Conservation (phyloP, 2,329 filamentous ascomycete genomes). For the Cercospora nicotianae region DNA sequence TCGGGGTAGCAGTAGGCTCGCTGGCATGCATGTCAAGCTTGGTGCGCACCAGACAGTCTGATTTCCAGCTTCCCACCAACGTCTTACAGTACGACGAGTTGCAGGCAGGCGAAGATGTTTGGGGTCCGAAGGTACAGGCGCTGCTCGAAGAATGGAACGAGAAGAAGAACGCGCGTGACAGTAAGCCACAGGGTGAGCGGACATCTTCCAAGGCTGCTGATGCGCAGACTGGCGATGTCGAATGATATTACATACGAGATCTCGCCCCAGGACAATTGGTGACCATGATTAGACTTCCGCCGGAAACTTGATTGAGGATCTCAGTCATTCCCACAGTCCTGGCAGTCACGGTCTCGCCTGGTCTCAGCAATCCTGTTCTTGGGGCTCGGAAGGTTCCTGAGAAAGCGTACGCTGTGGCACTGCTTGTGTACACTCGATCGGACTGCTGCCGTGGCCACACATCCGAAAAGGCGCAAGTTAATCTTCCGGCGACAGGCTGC, state of each 20-base stretch:
- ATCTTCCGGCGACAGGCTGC: background rate
- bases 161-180: background rate
- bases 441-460: background rate
- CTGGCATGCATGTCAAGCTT: constrained; percentile 85
- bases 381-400: background rate
- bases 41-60: constrained; percentile 74
- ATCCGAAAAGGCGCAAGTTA: background rate
- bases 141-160: constrained; percentile 50
- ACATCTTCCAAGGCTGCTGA: background rate
- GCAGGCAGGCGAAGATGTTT: constrained; percentile 72
- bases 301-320: background rate
- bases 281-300: background rate
- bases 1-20: constrained; percentile 78
- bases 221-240: background rate
- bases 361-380: background rate
- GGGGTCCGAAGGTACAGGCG: constrained; percentile 69
- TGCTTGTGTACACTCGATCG: background rate
- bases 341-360: background rate
- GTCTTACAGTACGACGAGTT: constrained; percentile 79
- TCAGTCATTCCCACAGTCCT: background rate
- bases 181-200: background rate
- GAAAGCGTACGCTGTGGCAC: background rate
- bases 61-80: constrained; percentile 73
- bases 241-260: background rate
- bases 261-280: background rate